A percentile compares a stretch with the other conserved stretches of the same genome.
phyloP scores from a whole-genome alignment of 129 eudicot genomes.

The Flaveria sonorensis region DNA sequence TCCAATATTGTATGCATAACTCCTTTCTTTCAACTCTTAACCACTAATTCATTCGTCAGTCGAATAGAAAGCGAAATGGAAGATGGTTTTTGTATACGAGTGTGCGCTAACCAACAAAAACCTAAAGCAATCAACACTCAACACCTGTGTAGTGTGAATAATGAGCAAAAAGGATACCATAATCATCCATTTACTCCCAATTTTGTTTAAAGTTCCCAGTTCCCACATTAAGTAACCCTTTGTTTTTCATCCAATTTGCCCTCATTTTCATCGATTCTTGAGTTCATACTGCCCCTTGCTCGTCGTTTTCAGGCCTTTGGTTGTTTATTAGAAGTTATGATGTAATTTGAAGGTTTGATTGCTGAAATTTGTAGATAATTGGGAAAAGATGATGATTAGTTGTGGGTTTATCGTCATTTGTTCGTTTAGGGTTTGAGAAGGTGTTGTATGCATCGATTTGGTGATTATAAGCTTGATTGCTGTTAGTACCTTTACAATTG shows the following conservation, averaged over 20 bases:
- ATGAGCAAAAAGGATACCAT: constrained; percentile 36
- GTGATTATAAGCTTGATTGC: constrained; percentile 7
- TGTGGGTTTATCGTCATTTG: neutral
- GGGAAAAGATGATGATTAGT: neutral
- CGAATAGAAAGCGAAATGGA: constrained; percentile 18
- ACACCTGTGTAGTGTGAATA: constrained; percentile 30
- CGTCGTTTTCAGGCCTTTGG: neutral
- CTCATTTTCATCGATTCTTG: constrained; percentile 13
- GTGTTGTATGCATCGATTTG: constrained; percentile 1
- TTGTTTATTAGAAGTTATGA: neutral
- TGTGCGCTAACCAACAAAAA: constrained; percentile 37
- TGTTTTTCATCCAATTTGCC: constrained; percentile 14
- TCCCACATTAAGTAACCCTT: constrained; percentile 27
- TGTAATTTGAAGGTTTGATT: constrained; percentile 21
- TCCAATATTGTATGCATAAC: constrained; percentile 10
- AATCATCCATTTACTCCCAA: constrained; percentile 25
- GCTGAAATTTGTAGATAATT: constrained; percentile 20
- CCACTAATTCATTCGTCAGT: neutral
- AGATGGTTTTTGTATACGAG: constrained; percentile 26
- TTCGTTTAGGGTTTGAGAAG: constrained; percentile 21
- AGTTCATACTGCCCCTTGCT: neutral
- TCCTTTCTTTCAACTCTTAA: neutral
- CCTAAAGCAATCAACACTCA: constrained; percentile 30
- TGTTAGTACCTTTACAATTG: neutral
- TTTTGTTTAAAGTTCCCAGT: constrained; percentile 28